phyloP scores from a whole-genome alignment of 2,329 filamentous ascomycete genomes.

The Chlorencoelia australis region DNA sequence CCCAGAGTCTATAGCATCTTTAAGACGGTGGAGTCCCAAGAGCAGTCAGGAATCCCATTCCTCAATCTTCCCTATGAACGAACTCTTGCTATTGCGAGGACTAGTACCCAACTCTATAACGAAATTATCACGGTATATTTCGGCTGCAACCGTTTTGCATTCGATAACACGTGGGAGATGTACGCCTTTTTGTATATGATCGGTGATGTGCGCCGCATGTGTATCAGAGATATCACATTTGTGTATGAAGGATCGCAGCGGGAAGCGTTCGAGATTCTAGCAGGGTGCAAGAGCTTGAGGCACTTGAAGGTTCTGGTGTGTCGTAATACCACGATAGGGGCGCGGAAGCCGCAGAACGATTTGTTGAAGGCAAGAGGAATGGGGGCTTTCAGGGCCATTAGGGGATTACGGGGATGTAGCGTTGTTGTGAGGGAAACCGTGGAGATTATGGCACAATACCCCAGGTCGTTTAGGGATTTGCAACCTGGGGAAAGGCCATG shows the following conservation, averaged over 20 bases:
- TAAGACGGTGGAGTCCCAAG: no score
- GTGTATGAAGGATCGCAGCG: neutral
- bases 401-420: neutral
- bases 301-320: neutral
- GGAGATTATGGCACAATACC: no score
- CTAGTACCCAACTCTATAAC: neutral
- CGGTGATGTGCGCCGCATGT: neutral
- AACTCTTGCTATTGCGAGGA: no score
- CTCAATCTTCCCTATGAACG: no score
- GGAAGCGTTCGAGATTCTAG: constrained; percentile 1
- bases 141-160: neutral
- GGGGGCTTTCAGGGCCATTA: neutral
- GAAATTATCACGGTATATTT: neutral
- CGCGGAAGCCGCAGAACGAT: neutral
- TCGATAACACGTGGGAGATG: neutral
- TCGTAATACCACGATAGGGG: neutral
- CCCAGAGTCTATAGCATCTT: no score
- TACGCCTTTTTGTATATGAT: constrained; percentile 2
- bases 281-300: neutral
- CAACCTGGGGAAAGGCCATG: neutral
- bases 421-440: neutral
- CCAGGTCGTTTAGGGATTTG: neutral
- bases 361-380: neutral
- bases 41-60: no score
- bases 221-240: neutral